Conservation (phyloP, 768 basidiomycete genomes). For the Mycena metata region DNA sequence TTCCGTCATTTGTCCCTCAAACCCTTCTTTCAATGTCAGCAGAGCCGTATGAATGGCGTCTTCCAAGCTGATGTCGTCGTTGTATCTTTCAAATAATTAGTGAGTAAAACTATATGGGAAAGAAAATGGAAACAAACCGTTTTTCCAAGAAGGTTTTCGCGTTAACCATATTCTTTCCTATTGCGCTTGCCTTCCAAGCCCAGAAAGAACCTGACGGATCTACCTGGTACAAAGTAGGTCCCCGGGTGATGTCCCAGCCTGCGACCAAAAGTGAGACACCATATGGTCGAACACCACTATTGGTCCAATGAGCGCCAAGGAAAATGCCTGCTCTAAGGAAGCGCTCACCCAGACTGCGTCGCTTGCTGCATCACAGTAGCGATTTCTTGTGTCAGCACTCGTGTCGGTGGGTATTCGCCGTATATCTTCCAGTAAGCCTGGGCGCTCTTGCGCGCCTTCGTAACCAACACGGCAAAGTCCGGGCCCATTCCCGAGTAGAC, state of each 20-base stretch:
- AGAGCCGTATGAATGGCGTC: slow-evolving; percentile 99
- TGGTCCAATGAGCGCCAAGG: slow-evolving; percentile 48
- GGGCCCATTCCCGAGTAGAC: slow-evolving; percentile 99
- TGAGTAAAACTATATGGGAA: slow-evolving; percentile 33
- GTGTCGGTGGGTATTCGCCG: slow-evolving; percentile 97
- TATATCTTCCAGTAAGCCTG: slow-evolving; percentile 99
- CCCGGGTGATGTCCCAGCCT: slow-evolving; percentile 95
- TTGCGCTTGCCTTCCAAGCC: slow-evolving; percentile 99
- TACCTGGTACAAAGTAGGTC: slow-evolving; percentile 97
- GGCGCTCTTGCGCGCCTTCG: slow-evolving; percentile 96
- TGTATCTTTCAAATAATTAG: slow-evolving; percentile 75
- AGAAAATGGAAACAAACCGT: slow-evolving; percentile 67
- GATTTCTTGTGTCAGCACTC: slow-evolving; percentile 96
- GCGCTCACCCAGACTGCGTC: slow-evolving; percentile 93
- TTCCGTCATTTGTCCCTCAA: slow-evolving; percentile 99
- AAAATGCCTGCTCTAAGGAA: slow-evolving; percentile 28
- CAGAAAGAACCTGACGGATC: slow-evolving; percentile 99
- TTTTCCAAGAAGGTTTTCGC: slow-evolving; percentile 99
- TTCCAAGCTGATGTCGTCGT: slow-evolving; percentile 98
- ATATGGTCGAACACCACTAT: slow-evolving; percentile 97
- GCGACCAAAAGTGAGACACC: slow-evolving; percentile 97
- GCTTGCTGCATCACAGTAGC: slow-evolving; percentile 99
- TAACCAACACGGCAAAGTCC: slow-evolving; percentile 94
- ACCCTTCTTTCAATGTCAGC: slow-evolving; percentile 97
- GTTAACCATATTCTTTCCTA: slow-evolving; percentile 99